Percentiles rank a stretch among this genome's conserved stretches.
phyloP scores from a whole-genome alignment of 108 stramenopile genomes.

The Nitzschia sp. region DNA sequence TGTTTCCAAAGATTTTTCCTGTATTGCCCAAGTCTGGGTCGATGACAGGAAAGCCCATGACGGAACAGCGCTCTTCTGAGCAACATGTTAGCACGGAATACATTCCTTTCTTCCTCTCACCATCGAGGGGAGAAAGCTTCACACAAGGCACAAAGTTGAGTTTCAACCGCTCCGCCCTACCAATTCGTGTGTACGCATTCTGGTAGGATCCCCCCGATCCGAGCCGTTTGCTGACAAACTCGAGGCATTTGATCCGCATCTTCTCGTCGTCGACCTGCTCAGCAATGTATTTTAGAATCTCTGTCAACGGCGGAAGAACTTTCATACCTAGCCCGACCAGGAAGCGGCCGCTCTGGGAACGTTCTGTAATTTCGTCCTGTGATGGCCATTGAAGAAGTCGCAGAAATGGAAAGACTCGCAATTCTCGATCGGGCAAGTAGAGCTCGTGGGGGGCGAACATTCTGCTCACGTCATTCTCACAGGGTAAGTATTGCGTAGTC shows the following conservation, averaged over 20 bases:
- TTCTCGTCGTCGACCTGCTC: slow-evolving; percentile 37
- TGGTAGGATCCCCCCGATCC: slow-evolving; percentile 61
- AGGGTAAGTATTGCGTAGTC: slow-evolving; percentile 66
- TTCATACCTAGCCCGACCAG: slow-evolving; percentile 57
- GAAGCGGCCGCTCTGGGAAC: slow-evolving; percentile 60
- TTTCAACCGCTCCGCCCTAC: slow-evolving; percentile 7
- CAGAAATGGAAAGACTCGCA: slow-evolving; percentile 65
- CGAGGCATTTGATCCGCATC: slow-evolving; percentile 42
- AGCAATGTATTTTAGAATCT: slow-evolving; percentile 47
- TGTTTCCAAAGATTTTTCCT: slow-evolving; percentile 37
- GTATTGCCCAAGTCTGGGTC: slow-evolving; percentile 48
- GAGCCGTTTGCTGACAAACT: slow-evolving; percentile 57
- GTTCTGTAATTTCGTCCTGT: slow-evolving; percentile 51
- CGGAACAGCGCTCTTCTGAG: slow-evolving; percentile 42
- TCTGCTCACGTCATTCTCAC: slow-evolving; percentile 52
- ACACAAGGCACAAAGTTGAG: slow-evolving; percentile 66
- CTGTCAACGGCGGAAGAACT: slow-evolving; percentile 50
- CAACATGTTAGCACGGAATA: slow-evolving; percentile 54
- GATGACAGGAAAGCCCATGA: slow-evolving; percentile 69
- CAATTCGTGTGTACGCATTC: slow-evolving; percentile 36
- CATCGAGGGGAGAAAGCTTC: slow-evolving; percentile 34
- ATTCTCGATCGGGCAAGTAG: slow-evolving; percentile 47
- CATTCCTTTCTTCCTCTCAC: slow-evolving; percentile 25
- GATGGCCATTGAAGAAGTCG: slow-evolving; percentile 73
- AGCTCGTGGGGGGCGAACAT: slow-evolving; percentile 58